Evolutionary conservation across 306 rosid genomes (phyloP).

Genomic region (Inga oerstediana): DNA sequence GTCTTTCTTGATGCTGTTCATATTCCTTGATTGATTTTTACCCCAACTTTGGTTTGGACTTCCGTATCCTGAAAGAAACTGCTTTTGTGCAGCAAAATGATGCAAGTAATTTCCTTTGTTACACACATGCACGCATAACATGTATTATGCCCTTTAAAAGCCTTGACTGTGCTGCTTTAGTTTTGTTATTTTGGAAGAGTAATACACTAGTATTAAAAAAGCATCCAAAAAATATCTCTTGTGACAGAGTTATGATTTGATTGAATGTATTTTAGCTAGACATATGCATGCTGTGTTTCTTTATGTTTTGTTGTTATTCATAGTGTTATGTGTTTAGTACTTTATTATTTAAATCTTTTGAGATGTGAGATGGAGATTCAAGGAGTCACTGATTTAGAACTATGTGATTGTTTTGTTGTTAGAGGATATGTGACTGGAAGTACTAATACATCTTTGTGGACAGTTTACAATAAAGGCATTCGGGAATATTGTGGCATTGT

Average conservation of each 20-base stretch:
- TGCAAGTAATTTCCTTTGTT: neutral
- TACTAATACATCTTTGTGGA: slow-evolving; percentile 94
- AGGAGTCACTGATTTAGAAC: slow-evolving; percentile 25
- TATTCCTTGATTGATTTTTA: slow-evolving; percentile 6
- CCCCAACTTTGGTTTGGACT: neutral
- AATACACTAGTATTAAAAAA: neutral
- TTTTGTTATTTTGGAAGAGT: neutral
- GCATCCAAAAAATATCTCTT: neutral
- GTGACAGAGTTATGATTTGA: neutral
- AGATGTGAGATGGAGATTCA: slow-evolving; percentile 13
- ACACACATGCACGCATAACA: neutral
- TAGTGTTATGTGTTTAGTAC: neutral
- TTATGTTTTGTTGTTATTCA: slow-evolving; percentile 18
- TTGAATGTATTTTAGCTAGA: neutral
- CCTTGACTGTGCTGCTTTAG: neutral
- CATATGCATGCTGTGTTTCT: neutral
- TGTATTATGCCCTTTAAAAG: neutral
- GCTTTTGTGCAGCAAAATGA: neutral
- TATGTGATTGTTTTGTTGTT: slow-evolving; percentile 47
- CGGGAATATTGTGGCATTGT: slow-evolving; percentile 86
- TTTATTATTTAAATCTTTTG: slow-evolving; percentile 7
- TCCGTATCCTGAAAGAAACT: too few relatives aligned
- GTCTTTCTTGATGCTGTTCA: neutral
- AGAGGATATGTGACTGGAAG: slow-evolving; percentile 97
- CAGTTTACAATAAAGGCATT: slow-evolving; percentile 77